Conservation (phyloP, 495 filamentous ascomycete species). For the Penicillium canariense region DNA sequence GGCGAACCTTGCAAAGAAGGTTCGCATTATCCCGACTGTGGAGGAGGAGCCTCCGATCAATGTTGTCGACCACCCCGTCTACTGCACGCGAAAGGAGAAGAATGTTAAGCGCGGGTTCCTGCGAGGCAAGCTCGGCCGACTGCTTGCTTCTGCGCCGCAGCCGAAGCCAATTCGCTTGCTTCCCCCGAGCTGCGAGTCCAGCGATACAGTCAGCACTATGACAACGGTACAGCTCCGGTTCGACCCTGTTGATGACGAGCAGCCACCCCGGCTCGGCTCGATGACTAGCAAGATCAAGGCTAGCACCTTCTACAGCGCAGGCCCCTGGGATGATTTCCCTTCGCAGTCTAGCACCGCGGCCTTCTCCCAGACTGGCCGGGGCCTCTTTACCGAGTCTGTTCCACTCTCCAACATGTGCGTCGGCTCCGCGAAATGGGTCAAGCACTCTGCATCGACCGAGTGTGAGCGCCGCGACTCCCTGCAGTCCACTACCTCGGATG, state of each 20-base stretch:
- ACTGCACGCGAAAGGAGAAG: slow-evolving; percentile 72
- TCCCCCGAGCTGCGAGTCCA: slow-evolving; percentile 39
- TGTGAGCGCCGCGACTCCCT: slow-evolving; percentile 59
- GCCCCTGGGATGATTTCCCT: slow-evolving; percentile 56
- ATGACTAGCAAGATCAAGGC: slow-evolving; percentile 70
- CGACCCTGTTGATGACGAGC: slow-evolving; percentile 59
- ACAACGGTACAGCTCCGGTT: slow-evolving; percentile 71
- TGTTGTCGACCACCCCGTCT: slow-evolving; percentile 56
- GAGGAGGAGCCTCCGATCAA: slow-evolving; percentile 76
- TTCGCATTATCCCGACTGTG: slow-evolving; percentile 74
- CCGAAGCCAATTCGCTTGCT: slow-evolving; percentile 65
- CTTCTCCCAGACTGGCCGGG: slow-evolving; percentile 52
- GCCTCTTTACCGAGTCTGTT: slow-evolving; percentile 63
- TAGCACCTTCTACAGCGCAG: slow-evolving; percentile 67
- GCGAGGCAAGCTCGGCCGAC: slow-evolving; percentile 67
- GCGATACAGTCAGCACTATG: slow-evolving; percentile 51
- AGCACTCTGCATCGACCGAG: slow-evolving; percentile 35
- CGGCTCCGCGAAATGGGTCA: slow-evolving; percentile 63
- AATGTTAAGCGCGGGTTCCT: slow-evolving; percentile 74
- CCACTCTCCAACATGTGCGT: slow-evolving; percentile 65
- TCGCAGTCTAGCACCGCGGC: slow-evolving; percentile 17
- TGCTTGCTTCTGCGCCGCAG: slow-evolving; percentile 72
- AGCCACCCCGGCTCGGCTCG: slow-evolving; percentile 66
- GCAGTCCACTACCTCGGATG: slow-evolving; percentile 35
- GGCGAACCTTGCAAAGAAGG: slow-evolving; percentile 53